Conservation (phyloP, 2,329 filamentous ascomycete species). For the Pestalotiopsis sp. region DNA sequence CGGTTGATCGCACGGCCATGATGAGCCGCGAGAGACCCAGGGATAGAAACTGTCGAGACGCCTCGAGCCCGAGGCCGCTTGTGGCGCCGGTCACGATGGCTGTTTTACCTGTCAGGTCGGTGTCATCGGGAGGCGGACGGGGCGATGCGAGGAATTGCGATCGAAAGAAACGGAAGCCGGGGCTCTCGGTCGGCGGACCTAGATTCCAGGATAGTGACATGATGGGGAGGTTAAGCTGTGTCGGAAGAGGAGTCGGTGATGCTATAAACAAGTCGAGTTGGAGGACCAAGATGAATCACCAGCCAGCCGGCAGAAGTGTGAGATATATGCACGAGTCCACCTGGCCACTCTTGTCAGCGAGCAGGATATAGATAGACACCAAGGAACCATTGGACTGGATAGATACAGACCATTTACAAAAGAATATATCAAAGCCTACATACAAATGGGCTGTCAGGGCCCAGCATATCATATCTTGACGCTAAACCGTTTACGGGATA, state of each 20-base stretch:
- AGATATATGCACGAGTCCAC: not conserved
- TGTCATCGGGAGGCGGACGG: not conserved
- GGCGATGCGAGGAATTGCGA: not conserved
- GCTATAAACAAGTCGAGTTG: not conserved
- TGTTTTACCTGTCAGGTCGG: conserved; percentile 35
- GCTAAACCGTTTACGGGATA: conserved; percentile 7
- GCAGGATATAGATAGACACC: not conserved
- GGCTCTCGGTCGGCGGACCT: not conserved
- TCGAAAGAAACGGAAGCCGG: not conserved
- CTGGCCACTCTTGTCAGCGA: not conserved
- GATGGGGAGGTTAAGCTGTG: not conserved
- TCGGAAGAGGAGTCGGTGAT: not conserved
- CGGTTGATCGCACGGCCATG: conserved; percentile 42
- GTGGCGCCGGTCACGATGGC: conserved; percentile 50
- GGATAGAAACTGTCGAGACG: conserved; percentile 40
- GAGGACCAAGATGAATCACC: not conserved
- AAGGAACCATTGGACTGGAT: not conserved
- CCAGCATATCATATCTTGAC: not conserved
- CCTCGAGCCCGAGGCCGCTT: conserved; percentile 47
- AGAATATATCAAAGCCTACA: not conserved
- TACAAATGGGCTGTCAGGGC: not conserved
- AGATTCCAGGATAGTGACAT: not conserved
- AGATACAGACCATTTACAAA: not conserved
- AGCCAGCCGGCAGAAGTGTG: not conserved
- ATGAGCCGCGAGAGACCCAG: conserved; percentile 42